Conservation (phyloP, 2,329 filamentous ascomycete species). For the Penicillium oxalicum region DNA sequence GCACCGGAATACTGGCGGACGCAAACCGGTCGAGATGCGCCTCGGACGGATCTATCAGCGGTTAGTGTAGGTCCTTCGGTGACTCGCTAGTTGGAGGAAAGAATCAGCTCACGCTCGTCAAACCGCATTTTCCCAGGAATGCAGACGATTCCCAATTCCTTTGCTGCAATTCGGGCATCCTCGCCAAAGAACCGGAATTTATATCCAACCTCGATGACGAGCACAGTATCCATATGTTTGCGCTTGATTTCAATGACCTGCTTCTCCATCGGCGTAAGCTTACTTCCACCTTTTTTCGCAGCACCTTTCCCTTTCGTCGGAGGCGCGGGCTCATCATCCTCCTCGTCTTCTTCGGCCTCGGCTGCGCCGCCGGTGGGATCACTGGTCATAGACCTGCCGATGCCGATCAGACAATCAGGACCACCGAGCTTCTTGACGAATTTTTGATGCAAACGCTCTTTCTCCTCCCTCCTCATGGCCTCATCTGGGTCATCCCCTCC, state of each 20-base stretch:
- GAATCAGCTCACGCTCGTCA: conserved; percentile 65
- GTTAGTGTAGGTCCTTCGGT: conserved; percentile 14
- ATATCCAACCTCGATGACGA: conserved; percentile 94
- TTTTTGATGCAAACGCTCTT: conserved; percentile 68
- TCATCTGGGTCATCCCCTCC: conserved; percentile 40
- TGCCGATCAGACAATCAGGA: conserved; percentile 69
- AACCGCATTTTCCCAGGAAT: conserved; percentile 93
- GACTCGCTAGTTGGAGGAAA: background rate
- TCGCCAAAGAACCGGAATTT: conserved; percentile 98
- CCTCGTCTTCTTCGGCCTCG: conserved; percentile 55
- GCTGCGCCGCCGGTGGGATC: conserved; percentile 48
- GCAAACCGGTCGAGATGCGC: conserved; percentile 88
- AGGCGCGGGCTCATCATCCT: conserved; percentile 46
- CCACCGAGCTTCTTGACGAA: conserved; percentile 89
- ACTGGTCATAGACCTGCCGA: conserved; percentile 56
- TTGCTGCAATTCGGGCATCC: conserved; percentile 81
- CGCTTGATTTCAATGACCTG: conserved; percentile 92
- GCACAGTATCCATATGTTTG: conserved; percentile 79
- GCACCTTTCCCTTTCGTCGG: conserved; percentile 43
- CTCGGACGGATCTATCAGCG: conserved; percentile 65
- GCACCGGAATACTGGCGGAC: conserved; percentile 90
- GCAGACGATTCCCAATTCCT: conserved; percentile 88
- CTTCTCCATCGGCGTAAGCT: conserved; percentile 89
- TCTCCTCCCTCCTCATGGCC: conserved; percentile 51
- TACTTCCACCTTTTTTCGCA: conserved; percentile 67